Conservation (phyloP, 1,284 basidiomycete genomes). For the Rhodotorula sp. region DNA sequence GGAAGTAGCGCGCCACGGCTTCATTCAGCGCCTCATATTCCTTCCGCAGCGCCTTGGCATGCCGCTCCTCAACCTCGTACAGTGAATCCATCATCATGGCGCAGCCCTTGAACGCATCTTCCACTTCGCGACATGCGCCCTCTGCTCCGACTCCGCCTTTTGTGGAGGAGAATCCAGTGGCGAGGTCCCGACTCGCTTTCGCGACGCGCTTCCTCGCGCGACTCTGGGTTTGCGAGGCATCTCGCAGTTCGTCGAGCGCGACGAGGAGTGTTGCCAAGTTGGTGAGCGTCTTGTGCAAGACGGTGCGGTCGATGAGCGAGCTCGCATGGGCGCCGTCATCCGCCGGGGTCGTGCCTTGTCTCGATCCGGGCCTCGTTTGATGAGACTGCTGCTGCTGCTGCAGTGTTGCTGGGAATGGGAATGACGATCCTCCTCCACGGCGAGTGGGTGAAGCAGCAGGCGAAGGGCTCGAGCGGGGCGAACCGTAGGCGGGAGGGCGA, state of each 20-base stretch:
- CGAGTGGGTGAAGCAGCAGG: no score
- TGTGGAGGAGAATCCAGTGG: constrained; percentile 5
- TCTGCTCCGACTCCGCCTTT: neutral
- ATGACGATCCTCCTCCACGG: neutral
- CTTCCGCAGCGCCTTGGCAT: constrained; percentile 22
- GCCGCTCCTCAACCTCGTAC: constrained; percentile 17
- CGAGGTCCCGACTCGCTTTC: constrained; percentile 23
- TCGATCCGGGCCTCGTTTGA: no score
- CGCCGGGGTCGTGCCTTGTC: no score
- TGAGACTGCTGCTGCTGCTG: no score
- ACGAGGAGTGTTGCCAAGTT: constrained; percentile 20
- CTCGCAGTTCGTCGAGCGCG: constrained; percentile 27
- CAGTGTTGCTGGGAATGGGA: neutral
- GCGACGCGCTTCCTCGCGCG: constrained; percentile 22
- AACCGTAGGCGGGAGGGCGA: neutral
- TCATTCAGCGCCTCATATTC: constrained; percentile 35
- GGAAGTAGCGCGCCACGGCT: constrained; percentile 16
- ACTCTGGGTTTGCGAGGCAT: neutral
- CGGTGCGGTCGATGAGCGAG: constrained; percentile 19
- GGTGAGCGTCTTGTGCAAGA: constrained; percentile 23
- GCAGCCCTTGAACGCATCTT: constrained; percentile 11
- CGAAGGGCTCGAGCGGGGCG: constrained; percentile 2
- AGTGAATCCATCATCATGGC: constrained; percentile 16
- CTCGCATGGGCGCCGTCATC: no score
- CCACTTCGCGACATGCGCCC: constrained; percentile 4